Conservation (phyloP, 352 stramenopile genomes). For the Phytophthora brassicae region DNA sequence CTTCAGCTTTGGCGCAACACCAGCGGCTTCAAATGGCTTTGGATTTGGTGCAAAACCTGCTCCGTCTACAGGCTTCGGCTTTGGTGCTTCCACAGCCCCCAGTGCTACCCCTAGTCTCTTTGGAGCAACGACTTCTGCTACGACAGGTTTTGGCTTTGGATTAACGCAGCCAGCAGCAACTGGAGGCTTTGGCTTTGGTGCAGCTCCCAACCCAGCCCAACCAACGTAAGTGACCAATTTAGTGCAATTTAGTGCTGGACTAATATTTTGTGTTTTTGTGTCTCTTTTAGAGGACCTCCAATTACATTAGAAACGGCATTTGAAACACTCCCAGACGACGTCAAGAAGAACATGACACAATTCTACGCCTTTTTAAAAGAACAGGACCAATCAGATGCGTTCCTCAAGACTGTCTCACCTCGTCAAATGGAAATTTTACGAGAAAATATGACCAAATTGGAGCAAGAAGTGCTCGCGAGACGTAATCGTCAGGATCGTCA, state of each 20-base stretch:
- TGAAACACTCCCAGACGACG: slow-evolving; percentile 62
- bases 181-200: slow-evolving; percentile 29
- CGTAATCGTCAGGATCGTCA: slow-evolving; percentile 66
- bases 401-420: slow-evolving; percentile 71
- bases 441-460: slow-evolving; percentile 55
- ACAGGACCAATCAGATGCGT: slow-evolving; percentile 70
- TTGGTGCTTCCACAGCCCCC: neutral
- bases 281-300: slow-evolving; percentile 25
- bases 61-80: neutral
- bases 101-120: slow-evolving; percentile 24
- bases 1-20: no score
- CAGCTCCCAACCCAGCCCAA: slow-evolving; percentile 6
- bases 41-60: slow-evolving; percentile 8
- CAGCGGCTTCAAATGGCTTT: neutral
- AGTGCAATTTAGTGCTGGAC: no score
- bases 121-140: neutral
- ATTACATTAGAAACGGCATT: slow-evolving; percentile 81
- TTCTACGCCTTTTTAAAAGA: slow-evolving; percentile 79
- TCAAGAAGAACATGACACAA: slow-evolving; percentile 77
- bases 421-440: slow-evolving; percentile 55
- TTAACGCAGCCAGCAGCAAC: slow-evolving; percentile 8
- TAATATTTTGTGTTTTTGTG: neutral
- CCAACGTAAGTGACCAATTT: slow-evolving; percentile 14
- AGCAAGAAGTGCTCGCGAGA: slow-evolving; percentile 62
- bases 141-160: slow-evolving; percentile 16